Evolutionary conservation across 202 grass and related monocot species (phyloP), one percentile per base, ranked within the genome.

Genomic region (Elaeis oleifera): DNA sequence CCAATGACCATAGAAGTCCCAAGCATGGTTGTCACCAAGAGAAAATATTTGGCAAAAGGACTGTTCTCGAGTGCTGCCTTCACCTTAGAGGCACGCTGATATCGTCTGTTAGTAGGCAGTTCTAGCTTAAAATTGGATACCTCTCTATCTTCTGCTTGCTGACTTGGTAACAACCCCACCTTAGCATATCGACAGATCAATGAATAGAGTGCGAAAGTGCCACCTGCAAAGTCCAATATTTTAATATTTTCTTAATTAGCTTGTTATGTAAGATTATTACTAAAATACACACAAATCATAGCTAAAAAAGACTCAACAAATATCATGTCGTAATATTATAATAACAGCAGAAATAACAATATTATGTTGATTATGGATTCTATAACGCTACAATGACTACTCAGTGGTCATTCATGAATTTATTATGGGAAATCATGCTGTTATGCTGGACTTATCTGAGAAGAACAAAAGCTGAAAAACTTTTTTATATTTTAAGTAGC

Each of bases 1-100:
- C 18, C 72, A 77, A 85, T 85, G 28, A 85, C 82, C 82, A 85
- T 80, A 11, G 82, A 76, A 13, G 76, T 76, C 67, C 76, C 82
- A 2, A 85, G 58, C 49, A 85, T 55, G 72, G 82, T 85, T 61
- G 80, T 58, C 0, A 85, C 17, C 63, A 85, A 76, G 28, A 85
- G 82, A 6, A 72, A 68, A 51, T 80, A 26, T 18, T 62, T 17
- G 18, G 64, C 82, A 0, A 68, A 63, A 21, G 62, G 71, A 77
- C 77, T 80, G 7, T 58, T 80, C 82, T 85, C 82, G 6, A 85
- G 82, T 4, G 16, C 19, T 6, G 18, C 67, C 9, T 50, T 58
- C 5, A 70, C 15, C 54, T 58, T 70, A 14, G 53, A 48, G 3
- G 53, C 50, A 2, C 23, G 50, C 6, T 19, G 23, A 11, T 17